Base-by-base conservation (phyloP, 1,284 basidiomycete genomes). In the Ganoderma boninense region DNA sequence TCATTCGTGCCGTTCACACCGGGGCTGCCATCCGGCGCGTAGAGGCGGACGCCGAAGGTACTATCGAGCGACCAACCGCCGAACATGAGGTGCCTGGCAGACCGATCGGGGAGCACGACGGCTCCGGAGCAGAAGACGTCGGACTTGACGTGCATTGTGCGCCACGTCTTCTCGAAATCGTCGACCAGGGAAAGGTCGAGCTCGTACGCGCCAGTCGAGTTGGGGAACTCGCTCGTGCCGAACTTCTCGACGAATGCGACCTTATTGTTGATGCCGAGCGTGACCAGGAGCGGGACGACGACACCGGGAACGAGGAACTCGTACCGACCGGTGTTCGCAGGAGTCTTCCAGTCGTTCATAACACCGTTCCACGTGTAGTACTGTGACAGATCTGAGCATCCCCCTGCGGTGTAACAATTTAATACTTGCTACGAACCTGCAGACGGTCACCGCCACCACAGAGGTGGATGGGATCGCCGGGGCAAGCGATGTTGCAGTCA, bases 111-210 rank as follows among this genome's bases (percentile, higher is more conserved):
- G 40, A 94, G 86, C 52, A 92, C 86, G 43, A 94, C 82, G 62
- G 87, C 87, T n/a, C 82, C 93, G 2, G 92, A 88, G 77, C 92
- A 94, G 83, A 94, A 94, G 40, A 94, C 91, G 73, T 94, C 91
- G 4, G 90, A 84, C 79, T 92, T 85, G 75, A 93, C 82, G 73
- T 93, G 89, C 91, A 94, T 92, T 73, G 85, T 85, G 32, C 92
- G 88, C 91, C 91, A 94, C 7, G 91, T 87, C 49, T 80, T 77
- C 29, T 76, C 69, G 79, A 89, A 90, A 74, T 93, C 82, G 66
- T 84, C 70, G 0, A 83, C 82, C 59, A 94, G 80, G 40, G 84
- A 87, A 46, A 89, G 78, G 76, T 94, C 92, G 46, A 94, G 82
- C 73, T 94, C 93, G 73, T 93, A 94, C 2, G 91, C 92, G 29